Evolutionary conservation across 2,329 filamentous ascomycete genomes (phyloP), one percentile per base, ranked within the genome.

Genomic region (Xylariaceae sp.): DNA sequence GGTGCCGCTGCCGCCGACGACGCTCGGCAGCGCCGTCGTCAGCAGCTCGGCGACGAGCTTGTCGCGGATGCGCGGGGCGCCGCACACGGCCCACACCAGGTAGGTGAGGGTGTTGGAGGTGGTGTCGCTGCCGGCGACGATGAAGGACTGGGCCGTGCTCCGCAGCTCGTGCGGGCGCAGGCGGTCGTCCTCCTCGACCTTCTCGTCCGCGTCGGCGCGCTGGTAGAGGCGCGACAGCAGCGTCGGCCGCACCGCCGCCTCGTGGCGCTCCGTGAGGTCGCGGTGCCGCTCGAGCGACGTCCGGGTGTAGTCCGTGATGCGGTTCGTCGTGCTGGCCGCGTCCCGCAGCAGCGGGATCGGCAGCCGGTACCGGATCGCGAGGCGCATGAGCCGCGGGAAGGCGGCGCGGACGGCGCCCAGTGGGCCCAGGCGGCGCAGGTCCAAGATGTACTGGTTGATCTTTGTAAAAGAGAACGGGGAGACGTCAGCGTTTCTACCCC

Each of bases 51-150:
- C 27, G 10, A 42, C n/a, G 3, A 50, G 36, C 24, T 36, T 31
- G 1, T 49, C 39, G 17, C 53, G 52, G n/a, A 65, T 38, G 0
- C 43, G 31, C 0, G 52, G 51, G 9, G 52, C 31, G 11, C 45
- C 40, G 24, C 54, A 58, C 6, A 66, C 51, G 3, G 53, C 46
- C 61, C 62, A 71, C 6, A 63, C 44, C 1, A 68, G 44, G 35
- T 70, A 73, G 0, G 65, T 69, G 16, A 74, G 40, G 0, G 64
- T 64, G n/a, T 60, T 56, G 0, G 68, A 62, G 0, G 70, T 72
- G 0, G 70, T 75, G 35, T 74, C 70, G 25, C 60, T 68, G 2
- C 70, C 70, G 1, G 69, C 71, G 3, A 70, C 21, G 29, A 74
- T 72, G 39, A 12, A 68, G 0, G 51, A 35, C 12, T 42, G 42